Evolutionary conservation across 495 filamentous ascomycete species (phyloP).

Genomic region (Melanomma pulvis-pyrius): DNA sequence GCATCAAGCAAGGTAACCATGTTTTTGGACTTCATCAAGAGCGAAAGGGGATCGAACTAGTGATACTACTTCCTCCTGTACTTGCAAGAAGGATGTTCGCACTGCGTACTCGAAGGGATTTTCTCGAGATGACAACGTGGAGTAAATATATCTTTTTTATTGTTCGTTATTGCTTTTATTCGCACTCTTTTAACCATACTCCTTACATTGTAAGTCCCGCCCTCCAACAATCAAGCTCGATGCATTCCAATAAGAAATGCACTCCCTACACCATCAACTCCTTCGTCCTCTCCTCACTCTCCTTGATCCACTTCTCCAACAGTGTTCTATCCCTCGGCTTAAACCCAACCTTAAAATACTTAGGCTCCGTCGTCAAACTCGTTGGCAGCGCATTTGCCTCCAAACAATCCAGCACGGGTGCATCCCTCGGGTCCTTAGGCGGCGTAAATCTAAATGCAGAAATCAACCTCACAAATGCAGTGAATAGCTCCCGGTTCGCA

Average conservation of each 20-base stretch:
- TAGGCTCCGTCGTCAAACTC: conserved; percentile 69
- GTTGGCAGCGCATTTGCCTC: conserved; percentile 66
- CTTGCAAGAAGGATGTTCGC: too few relatives aligned
- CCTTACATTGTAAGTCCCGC: too few relatives aligned
- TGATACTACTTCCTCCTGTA: too few relatives aligned
- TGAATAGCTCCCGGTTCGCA: conserved; percentile 43
- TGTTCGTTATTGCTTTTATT: too few relatives aligned
- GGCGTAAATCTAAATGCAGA: conserved; percentile 62
- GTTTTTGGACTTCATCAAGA: too few relatives aligned
- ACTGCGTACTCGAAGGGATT: too few relatives aligned
- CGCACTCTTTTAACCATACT: too few relatives aligned
- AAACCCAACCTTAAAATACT: conserved; percentile 63
- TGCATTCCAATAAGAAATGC: background rate
- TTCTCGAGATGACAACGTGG: too few relatives aligned
- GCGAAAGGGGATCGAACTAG: too few relatives aligned
- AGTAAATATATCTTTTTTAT: too few relatives aligned
- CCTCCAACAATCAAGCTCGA: background rate
- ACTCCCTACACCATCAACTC: conserved; percentile 47
- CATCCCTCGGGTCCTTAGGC: conserved; percentile 54
- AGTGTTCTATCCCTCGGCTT: conserved; percentile 49
- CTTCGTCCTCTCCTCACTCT: conserved; percentile 59
- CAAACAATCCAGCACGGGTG: conserved; percentile 61
- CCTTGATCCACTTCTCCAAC: conserved; percentile 54
- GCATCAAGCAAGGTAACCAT: too few relatives aligned
- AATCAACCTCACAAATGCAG: conserved; percentile 69